Evolutionary conservation across 1,139 yeast species (phyloP), one percentile per base, ranked within the genome.

Genomic region (Blastobotrys serpentis): DNA sequence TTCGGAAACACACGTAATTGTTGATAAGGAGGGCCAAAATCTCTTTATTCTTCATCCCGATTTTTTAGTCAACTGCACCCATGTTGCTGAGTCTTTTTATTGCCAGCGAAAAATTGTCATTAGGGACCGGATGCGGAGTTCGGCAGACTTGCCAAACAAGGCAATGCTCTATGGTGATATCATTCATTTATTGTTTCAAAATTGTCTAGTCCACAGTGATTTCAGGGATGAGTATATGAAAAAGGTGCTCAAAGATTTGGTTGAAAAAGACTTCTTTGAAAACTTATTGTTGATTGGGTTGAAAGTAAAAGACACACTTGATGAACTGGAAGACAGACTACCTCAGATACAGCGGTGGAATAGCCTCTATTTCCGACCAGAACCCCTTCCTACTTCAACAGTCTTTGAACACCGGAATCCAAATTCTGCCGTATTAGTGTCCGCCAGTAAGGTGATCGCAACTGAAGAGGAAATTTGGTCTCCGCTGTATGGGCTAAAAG

Each of bases 381-480:
- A 47, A 60, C 70, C 58, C 54, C 56, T 50, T 3, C 51, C 55
- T 4, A 45, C 51, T 3, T 51, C 60, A 0, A 50, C 55, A 8
- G 53, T 61, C 19, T 56, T 63, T 1, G 58, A 63, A 22, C 61
- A 66, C 42, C 56, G 64, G 11, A 50, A 53, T 2, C 43, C 50
- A n/a, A 42, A 46, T 0, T 40, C 55, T 2, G 43, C 48, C 3
- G 44, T 52, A 14, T 30, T 41, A 10, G 45, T 68, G 21, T 57
- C 84, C 0, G 81, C 84, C 1, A 74, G 78, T 11, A 81, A 84
- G 48, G 78, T 88, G 3, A 69, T 88, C 36, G 96, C 87, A 62
- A 79, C 87, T 16, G 99, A 92, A 64, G 98, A 92, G 61, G 86
- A 84, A 57, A 82, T 92, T 17, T 83, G 95, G 87, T 87, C 97